These are phyloP conservation scores for Debaryomyces subglobosus DNA, from an alignment of 1,139 yeast genomes.

Conservation along the genomic window DNA sequence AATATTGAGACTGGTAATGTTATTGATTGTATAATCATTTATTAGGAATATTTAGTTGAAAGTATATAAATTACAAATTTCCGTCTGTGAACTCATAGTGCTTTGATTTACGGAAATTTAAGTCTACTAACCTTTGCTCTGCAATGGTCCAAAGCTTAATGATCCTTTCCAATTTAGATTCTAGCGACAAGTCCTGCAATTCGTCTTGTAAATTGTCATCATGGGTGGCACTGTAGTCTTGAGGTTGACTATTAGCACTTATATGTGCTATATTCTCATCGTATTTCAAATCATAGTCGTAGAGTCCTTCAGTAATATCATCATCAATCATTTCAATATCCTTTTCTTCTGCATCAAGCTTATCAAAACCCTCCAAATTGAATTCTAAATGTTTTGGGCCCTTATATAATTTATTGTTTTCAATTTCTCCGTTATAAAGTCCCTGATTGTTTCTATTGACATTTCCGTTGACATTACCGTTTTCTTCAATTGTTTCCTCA, in stretches of 20 bases:
- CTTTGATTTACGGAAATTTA: conserved; percentile 39
- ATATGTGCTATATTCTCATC: conserved; percentile 15
- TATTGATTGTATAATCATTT: conserved; percentile 48
- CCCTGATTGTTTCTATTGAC: conserved; percentile 8
- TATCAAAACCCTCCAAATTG: conserved; percentile 16
- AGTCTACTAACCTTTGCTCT: conserved; percentile 51
- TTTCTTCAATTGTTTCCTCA: conserved; percentile 11
- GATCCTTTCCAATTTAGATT: conserved; percentile 57
- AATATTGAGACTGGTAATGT: conserved; percentile 70
- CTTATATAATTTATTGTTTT: conserved; percentile 13
- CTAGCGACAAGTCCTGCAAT: conserved; percentile 31
- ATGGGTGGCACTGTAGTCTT: conserved; percentile 13
- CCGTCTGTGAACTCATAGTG: conserved; percentile 22
- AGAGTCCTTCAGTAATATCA: conserved; percentile 12
- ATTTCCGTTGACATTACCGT: conserved; percentile 6
- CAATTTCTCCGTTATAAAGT: conserved; percentile 7
- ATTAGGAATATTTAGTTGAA: conserved; percentile 8
- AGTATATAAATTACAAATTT: conserved; percentile 8
- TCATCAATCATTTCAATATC: conserved; percentile 16
- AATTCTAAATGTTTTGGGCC: conserved; percentile 23
- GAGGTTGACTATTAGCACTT: conserved; percentile 10
- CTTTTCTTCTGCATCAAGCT: conserved; percentile 8
- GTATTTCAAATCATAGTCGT: conserved; percentile 11
- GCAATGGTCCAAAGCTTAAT: conserved; percentile 65
- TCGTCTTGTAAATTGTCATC: conserved; percentile 25